These are phyloP conservation scores for Neofusicoccum laricinum DNA, from an alignment of 2,329 filamentous ascomycete species.

Conservation along the genomic window DNA sequence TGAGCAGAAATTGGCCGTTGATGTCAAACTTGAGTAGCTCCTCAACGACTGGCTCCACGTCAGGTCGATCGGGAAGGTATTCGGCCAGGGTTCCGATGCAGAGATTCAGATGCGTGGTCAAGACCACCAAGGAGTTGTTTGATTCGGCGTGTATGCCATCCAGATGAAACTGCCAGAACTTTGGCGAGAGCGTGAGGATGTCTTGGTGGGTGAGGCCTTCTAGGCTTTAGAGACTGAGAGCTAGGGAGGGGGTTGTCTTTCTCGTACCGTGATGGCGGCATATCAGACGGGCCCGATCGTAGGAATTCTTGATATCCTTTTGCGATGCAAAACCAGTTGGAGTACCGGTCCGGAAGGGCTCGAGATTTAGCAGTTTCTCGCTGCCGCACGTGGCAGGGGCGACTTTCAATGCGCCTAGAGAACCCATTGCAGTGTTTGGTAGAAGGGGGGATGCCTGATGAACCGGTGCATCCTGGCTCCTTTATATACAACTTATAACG, in stretches of 20 bases:
- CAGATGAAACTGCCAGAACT: not conserved
- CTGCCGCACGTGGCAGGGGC: not conserved
- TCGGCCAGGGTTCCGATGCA: slow-evolving; percentile 27
- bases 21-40: slow-evolving; percentile 23
- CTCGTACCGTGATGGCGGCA: not conserved
- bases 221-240: not conserved
- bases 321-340: not conserved
- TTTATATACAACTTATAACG: too few relatives aligned
- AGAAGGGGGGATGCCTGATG: too few relatives aligned
- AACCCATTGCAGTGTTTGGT: too few relatives aligned
- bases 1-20: slow-evolving; percentile 39
- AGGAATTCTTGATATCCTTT: not conserved
- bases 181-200: not conserved
- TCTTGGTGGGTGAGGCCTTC: not conserved
- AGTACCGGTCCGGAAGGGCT: not conserved
- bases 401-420: too few relatives aligned
- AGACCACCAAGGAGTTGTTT: slow-evolving; percentile 12
- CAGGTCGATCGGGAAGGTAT: slow-evolving; percentile 3
- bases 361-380: not conserved
- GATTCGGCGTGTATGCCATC: not conserved
- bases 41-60: slow-evolving; percentile 20
- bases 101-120: slow-evolving; percentile 33
- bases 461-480: too few relatives aligned
- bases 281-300: not conserved
- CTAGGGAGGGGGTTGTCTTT: not conserved